These are phyloP conservation scores for Citrus sp. DNA, from an alignment of 345 rosid species.

Conservation along the genomic window DNA sequence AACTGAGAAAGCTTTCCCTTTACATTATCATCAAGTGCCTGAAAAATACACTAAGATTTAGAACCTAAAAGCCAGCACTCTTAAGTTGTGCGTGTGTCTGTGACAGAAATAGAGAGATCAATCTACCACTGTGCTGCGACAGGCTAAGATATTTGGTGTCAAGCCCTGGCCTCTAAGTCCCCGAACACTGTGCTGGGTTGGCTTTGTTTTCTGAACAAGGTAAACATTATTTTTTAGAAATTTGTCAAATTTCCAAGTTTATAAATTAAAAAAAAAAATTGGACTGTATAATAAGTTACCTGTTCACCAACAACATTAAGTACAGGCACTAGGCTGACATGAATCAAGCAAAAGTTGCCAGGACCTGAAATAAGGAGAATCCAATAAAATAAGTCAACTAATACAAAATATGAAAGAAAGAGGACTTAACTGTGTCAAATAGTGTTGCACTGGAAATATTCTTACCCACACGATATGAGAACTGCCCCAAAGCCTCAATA, in stretches of 20 bases:
- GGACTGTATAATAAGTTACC: conserved; percentile 33
- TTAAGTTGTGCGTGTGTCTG: neutral
- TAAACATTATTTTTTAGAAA: neutral
- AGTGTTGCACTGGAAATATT: conserved; percentile 10
- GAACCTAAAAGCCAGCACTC: conserved; percentile 18
- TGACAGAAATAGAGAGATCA: conserved; percentile 1
- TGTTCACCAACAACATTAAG: conserved; percentile 96
- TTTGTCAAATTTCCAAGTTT: neutral
- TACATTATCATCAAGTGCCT: conserved; percentile 88
- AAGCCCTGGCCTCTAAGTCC: conserved; percentile 84
- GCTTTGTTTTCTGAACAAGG: conserved; percentile 82
- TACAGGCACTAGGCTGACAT: conserved; percentile 98
- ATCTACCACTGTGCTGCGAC: conserved; percentile 79
- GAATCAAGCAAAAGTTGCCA: conserved; percentile 91
- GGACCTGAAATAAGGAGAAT: conserved; percentile 45
- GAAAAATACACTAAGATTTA: conserved; percentile 21
- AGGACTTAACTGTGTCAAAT: neutral
- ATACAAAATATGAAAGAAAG: conserved; percentile 1
- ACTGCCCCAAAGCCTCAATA: conserved; percentile 94
- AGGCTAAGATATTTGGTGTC: conserved; percentile 85
- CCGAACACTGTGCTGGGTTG: conserved; percentile 94
- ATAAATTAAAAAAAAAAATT: neutral
- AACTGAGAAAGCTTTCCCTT: conserved; percentile 85
- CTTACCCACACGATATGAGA: conserved; percentile 90
- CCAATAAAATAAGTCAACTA: neutral